These are phyloP conservation scores for Podospora anserina DNA, from an alignment of 495 filamentous ascomycete genomes.

Conservation along the genomic window DNA sequence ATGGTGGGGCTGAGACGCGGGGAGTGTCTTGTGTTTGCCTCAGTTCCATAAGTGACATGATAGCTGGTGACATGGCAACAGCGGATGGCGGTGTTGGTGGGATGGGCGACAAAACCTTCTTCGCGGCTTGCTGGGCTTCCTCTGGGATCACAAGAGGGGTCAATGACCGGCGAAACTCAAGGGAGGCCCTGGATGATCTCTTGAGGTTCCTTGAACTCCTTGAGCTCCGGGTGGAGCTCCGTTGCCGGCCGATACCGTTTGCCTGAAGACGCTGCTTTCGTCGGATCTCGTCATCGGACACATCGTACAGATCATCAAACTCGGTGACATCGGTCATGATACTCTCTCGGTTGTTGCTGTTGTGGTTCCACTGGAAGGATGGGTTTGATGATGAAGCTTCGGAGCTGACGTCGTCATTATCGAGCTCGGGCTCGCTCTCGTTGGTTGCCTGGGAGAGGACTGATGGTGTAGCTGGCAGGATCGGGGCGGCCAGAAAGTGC, in stretches of 20 bases:
- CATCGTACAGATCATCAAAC: slow-evolving; percentile 84
- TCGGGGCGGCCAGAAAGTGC: slow-evolving; percentile 56
- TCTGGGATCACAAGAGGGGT: slow-evolving; percentile 71
- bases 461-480: slow-evolving; percentile 47
- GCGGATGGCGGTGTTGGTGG: slow-evolving; percentile 73
- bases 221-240: slow-evolving; percentile 30
- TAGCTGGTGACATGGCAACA: slow-evolving; percentile 72
- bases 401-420: slow-evolving; percentile 46
- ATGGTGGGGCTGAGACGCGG: slow-evolving; percentile 74
- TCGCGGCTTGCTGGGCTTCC: slow-evolving; percentile 26
- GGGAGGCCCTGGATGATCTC: slow-evolving; percentile 27
- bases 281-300: slow-evolving; percentile 60
- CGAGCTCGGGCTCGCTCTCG: slow-evolving; percentile 33
- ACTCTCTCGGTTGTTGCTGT: slow-evolving; percentile 41
- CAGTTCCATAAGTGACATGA: slow-evolving; percentile 60
- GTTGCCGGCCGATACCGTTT: slow-evolving; percentile 36
- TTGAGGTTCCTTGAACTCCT: slow-evolving; percentile 26
- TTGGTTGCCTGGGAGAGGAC: slow-evolving; percentile 21
- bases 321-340: slow-evolving; percentile 57
- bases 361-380: slow-evolving; percentile 52
- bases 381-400: slow-evolving; percentile 48
- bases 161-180: slow-evolving; percentile 45
- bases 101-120: slow-evolving; percentile 57
- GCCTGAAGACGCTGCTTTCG: slow-evolving; percentile 34
- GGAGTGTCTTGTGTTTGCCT: slow-evolving; percentile 58